phyloP scores from a whole-genome alignment of 176 grass and related monocot genomes.

The Cenchrus purpureus region DNA sequence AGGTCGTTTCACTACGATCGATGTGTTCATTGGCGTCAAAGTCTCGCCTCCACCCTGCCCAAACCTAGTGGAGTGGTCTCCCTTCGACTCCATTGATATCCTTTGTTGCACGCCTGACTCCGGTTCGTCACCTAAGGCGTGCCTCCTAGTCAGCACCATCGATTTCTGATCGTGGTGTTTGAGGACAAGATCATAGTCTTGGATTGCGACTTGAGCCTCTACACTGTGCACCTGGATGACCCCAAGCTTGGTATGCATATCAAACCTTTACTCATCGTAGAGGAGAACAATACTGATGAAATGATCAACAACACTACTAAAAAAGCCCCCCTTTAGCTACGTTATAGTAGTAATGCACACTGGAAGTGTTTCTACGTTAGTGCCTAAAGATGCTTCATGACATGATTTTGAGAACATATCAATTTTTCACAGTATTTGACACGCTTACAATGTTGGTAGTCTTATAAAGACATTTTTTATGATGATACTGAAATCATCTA shows the following conservation, averaged over 20 bases:
- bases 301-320: too few relatives aligned
- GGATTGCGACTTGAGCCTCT: neutral
- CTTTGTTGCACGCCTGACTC: neutral
- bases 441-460: too few relatives aligned
- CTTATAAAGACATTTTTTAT: too few relatives aligned
- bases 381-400: too few relatives aligned
- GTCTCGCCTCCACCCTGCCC: neutral
- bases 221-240: neutral
- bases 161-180: neutral
- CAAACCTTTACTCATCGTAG: neutral
- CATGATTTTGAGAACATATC: too few relatives aligned
- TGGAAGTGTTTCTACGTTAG: too few relatives aligned
- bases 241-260: neutral
- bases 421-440: too few relatives aligned
- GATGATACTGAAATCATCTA: too few relatives aligned
- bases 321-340: too few relatives aligned
- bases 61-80: too few relatives aligned
- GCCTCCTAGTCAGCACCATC: neutral
- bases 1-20: neutral
- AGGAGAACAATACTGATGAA: neutral
- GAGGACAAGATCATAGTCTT: neutral
- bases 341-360: too few relatives aligned
- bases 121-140: neutral
- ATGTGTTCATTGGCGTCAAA: neutral
- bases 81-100: neutral